These are phyloP conservation scores for Fusarium duplospermum DNA, from an alignment of 2,329 filamentous ascomycete species.

Conservation along the genomic window DNA sequence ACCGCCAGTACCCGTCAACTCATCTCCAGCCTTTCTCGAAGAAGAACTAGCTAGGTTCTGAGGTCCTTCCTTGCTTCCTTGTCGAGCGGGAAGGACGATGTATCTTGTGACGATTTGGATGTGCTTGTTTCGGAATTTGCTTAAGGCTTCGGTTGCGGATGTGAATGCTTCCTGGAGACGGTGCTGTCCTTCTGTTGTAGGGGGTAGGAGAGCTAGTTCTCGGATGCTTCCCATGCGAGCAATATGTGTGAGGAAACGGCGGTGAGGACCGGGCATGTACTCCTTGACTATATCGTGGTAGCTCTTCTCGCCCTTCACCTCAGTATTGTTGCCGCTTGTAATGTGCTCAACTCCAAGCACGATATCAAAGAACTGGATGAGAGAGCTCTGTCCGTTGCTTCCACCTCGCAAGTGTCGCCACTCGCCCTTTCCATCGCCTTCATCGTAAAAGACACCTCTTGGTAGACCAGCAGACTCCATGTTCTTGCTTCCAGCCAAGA, in stretches of 20 bases:
- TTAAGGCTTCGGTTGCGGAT: slow-evolving; percentile 79
- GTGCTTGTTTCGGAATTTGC: slow-evolving; percentile 83
- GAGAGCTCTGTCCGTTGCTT: slow-evolving; percentile 91
- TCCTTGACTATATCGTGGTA: slow-evolving; percentile 77
- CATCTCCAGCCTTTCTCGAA: slow-evolving; percentile 48
- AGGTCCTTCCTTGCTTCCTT: slow-evolving; percentile 41
- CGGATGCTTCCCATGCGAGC: slow-evolving; percentile 79
- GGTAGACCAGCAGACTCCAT: slow-evolving; percentile 89
- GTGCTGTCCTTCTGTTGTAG: slow-evolving; percentile 62
- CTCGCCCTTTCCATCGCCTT: slow-evolving; percentile 71
- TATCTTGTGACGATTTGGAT: slow-evolving; percentile 91
- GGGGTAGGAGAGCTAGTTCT: slow-evolving; percentile 69
- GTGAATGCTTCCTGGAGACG: slow-evolving; percentile 67
- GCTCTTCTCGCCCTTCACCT: slow-evolving; percentile 44
- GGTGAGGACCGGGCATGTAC: slow-evolving; percentile 91
- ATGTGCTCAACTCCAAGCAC: slow-evolving; percentile 84
- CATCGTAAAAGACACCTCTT: slow-evolving; percentile 85
- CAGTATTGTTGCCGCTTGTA: slow-evolving; percentile 51
- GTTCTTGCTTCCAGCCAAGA: slow-evolving; percentile 90
- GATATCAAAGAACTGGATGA: slow-evolving; percentile 94
- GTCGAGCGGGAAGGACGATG: slow-evolving; percentile 81
- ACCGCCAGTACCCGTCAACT: slow-evolving; percentile 86
- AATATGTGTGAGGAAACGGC: slow-evolving; percentile 80
- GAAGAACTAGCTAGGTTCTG: slow-evolving; percentile 61
- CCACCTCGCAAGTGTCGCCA: slow-evolving; percentile 89